These are phyloP conservation scores for Cladosporium austrohemisphaericum DNA, from an alignment of 2,329 filamentous ascomycete species.

Conservation along the genomic window DNA sequence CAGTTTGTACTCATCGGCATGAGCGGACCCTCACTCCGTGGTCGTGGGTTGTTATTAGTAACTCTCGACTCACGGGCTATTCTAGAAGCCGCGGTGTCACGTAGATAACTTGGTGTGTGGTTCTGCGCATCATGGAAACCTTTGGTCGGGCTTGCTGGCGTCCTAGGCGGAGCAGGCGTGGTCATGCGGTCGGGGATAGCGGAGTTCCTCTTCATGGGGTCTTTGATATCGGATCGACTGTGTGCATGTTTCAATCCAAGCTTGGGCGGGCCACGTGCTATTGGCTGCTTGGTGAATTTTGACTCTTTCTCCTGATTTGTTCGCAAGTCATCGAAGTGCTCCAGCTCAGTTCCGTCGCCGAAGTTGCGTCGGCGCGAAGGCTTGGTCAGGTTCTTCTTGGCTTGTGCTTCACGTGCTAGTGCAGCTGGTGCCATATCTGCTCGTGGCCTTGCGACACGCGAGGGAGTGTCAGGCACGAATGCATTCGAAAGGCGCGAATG, in stretches of 20 bases:
- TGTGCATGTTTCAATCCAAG: constrained; percentile 26
- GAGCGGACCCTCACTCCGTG: constrained; percentile 47
- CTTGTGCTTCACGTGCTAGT: constrained; percentile 49
- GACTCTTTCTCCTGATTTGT: constrained; percentile 80
- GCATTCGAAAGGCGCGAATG: constrained; percentile 47
- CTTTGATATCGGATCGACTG: constrained; percentile 29
- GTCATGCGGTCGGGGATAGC: constrained; percentile 44
- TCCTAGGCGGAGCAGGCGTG: constrained; percentile 42
- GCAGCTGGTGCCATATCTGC: constrained; percentile 47
- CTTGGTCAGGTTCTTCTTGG: constrained; percentile 69
- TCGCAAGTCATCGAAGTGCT: constrained; percentile 89
- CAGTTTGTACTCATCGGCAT: constrained; percentile 55
- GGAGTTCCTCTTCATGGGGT: constrained; percentile 26
- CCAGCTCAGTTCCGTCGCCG: constrained; percentile 87
- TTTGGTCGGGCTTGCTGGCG: constrained; percentile 55
- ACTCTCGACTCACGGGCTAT: constrained; percentile 61
- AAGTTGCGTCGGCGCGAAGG: constrained; percentile 70
- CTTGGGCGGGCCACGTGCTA: constrained; percentile 64
- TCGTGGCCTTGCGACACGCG: constrained; percentile 36
- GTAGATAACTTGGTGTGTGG: constrained; percentile 58
- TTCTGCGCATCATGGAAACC: constrained; percentile 40
- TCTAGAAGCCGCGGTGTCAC: constrained; percentile 63
- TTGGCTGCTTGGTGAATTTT: constrained; percentile 75
- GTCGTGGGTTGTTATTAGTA: constrained; percentile 34
- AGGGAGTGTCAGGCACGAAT: constrained; percentile 49